Conservation (phyloP, 2,329 filamentous ascomycete species). For the Colletotrichum gigasporum region DNA sequence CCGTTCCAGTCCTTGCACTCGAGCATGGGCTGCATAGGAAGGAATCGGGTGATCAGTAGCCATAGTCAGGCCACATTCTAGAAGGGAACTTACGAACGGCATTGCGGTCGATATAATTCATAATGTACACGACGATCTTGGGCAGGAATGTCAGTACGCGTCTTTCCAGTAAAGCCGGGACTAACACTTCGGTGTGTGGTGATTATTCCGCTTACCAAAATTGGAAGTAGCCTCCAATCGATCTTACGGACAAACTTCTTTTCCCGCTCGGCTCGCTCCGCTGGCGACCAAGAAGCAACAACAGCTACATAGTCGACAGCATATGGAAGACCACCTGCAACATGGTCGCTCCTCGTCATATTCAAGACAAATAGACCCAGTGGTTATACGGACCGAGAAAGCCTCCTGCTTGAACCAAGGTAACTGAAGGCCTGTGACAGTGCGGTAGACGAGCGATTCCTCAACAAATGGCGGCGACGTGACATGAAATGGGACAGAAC, state of each 20-base stretch:
- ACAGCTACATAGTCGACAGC: constrained; percentile 33
- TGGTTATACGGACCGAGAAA: no score
- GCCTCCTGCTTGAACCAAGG: no score
- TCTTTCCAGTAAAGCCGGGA: neutral
- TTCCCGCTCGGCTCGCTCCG: constrained; percentile 56
- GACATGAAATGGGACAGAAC: no score
- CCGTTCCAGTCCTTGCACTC: constrained; percentile 52
- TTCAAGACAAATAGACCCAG: no score
- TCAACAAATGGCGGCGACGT: no score
- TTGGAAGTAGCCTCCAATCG: constrained; percentile 65
- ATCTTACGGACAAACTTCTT: constrained; percentile 65
- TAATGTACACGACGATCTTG: constrained; percentile 64
- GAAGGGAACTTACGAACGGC: constrained; percentile 33
- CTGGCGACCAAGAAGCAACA: constrained; percentile 37
- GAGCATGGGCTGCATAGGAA: constrained; percentile 38
- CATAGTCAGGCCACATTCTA: no score
- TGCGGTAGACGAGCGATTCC: no score
- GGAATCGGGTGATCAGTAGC: no score
- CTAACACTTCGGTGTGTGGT: no score
- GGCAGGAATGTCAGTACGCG: neutral
- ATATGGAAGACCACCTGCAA: no score
- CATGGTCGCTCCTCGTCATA: no score
- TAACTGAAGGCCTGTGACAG: no score
- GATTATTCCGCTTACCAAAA: constrained; percentile 61
- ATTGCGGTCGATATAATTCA: constrained; percentile 64